Conservation (phyloP, 371 early-diverging fungal genomes). For the Blyttiomyces sp. region DNA sequence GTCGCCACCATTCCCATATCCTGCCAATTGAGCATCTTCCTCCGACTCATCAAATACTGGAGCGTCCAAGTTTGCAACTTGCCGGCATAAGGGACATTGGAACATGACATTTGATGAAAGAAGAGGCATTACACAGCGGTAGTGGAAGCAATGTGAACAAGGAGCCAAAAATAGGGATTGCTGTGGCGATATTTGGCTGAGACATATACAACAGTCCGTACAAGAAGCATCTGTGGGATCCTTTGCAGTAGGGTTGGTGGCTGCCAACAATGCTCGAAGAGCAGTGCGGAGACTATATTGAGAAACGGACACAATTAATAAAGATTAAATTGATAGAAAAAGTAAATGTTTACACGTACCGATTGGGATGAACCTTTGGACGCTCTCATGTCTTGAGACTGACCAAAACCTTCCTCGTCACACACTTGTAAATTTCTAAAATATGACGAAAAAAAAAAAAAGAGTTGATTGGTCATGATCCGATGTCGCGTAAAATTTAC, state of each 20-base stretch:
- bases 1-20: too few relatives aligned
- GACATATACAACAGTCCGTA: constrained; percentile 87
- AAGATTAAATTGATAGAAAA: constrained; percentile 11
- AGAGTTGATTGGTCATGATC: neutral
- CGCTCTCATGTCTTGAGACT: constrained; percentile 4
- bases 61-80: constrained; percentile 88
- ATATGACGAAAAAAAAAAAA: neutral
- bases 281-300: constrained; percentile 14
- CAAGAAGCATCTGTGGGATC: constrained; percentile 7
- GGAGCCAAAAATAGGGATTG: constrained; percentile 93
- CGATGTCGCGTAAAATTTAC: neutral
- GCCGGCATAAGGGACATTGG: constrained; percentile 85
- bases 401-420: constrained; percentile 38
- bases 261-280: constrained; percentile 21
- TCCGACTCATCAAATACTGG: too few relatives aligned
- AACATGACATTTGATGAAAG: constrained; percentile 68
- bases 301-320: neutral
- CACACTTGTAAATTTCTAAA: constrained; percentile 41
- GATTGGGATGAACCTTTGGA: constrained; percentile 21
- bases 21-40: too few relatives aligned
- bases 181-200: constrained; percentile 76
- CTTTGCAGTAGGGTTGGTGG: constrained; percentile 29
- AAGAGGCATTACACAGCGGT: constrained; percentile 83
- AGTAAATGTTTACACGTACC: neutral
- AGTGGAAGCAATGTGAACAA: constrained; percentile 89